Evolutionary conservation across 2,329 filamentous ascomycete species (phyloP).

Genomic region (Pseudogymnoascus destructans): DNA sequence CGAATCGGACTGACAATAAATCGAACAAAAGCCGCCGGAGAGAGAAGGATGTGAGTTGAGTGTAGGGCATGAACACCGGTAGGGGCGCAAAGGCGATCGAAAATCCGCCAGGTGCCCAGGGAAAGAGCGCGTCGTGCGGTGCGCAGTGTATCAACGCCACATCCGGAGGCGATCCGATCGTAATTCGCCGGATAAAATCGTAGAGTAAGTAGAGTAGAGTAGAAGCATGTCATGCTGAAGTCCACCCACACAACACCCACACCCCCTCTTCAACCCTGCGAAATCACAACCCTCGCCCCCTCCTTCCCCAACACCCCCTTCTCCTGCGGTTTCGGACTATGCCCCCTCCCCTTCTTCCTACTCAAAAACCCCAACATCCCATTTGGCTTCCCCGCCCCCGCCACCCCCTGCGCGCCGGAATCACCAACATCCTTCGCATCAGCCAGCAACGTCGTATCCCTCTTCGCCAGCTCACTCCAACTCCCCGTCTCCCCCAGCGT

Average conservation of each 20-base stretch:
- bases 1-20: neutral
- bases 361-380: constrained; percentile 85
- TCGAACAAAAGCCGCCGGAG: neutral
- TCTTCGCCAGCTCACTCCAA: constrained; percentile 82
- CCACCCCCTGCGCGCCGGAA: constrained; percentile 30
- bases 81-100: neutral
- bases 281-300: constrained; percentile 69
- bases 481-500: constrained; percentile 79
- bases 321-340: constrained; percentile 90
- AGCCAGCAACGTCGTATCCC: constrained; percentile 60
- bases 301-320: constrained; percentile 90
- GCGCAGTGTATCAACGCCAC: no score
- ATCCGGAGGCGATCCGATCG: no score
- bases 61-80: neutral
- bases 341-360: constrained; percentile 77
- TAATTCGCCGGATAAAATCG: no score
- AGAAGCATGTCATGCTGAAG: no score
- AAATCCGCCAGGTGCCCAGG: neutral
- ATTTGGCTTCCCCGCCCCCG: constrained; percentile 39
- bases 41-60: neutral
- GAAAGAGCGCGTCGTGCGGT: no score
- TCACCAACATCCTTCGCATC: constrained; percentile 46
- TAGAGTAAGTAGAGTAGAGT: no score
- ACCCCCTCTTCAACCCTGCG: neutral
- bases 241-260: neutral